Evolutionary conservation across 2,329 filamentous ascomycete genomes (phyloP).

Genomic region (Epichloe sp.): DNA sequence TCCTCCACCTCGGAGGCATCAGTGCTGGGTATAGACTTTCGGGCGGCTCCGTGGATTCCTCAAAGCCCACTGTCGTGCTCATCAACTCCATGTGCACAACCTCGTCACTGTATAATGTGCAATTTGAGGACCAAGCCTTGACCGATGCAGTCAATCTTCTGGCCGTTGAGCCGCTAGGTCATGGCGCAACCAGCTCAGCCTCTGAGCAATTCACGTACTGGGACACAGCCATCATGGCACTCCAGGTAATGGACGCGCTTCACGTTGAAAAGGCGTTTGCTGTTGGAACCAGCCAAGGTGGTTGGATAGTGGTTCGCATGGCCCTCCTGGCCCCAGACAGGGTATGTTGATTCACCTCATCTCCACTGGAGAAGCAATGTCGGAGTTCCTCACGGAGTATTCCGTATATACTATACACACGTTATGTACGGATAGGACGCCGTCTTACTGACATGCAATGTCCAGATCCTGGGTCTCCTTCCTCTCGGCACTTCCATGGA

Average conservation of each 20-base stretch:
- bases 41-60: constrained; percentile 29
- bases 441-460: background rate
- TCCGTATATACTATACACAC: background rate
- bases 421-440: background rate
- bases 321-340: constrained; percentile 35
- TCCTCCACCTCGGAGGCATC: constrained; percentile 36
- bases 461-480: constrained; percentile 33
- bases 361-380: background rate
- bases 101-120: constrained; percentile 29
- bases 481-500: constrained; percentile 40
- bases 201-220: constrained; percentile 40
- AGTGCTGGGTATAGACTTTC: constrained; percentile 31
- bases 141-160: constrained; percentile 32
- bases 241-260: constrained; percentile 41
- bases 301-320: constrained; percentile 37
- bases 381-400: background rate
- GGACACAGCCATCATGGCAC: constrained; percentile 39
- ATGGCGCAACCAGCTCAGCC: constrained; percentile 31
- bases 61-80: constrained; percentile 37
- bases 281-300: constrained; percentile 38
- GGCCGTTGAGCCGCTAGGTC: constrained; percentile 39
- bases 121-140: constrained; percentile 28
- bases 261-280: constrained; percentile 34
- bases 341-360: constrained; percentile 17
- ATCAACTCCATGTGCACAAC: constrained; percentile 40